phyloP scores from a whole-genome alignment of 257 asterid species.

The Nemophila menziesii region DNA sequence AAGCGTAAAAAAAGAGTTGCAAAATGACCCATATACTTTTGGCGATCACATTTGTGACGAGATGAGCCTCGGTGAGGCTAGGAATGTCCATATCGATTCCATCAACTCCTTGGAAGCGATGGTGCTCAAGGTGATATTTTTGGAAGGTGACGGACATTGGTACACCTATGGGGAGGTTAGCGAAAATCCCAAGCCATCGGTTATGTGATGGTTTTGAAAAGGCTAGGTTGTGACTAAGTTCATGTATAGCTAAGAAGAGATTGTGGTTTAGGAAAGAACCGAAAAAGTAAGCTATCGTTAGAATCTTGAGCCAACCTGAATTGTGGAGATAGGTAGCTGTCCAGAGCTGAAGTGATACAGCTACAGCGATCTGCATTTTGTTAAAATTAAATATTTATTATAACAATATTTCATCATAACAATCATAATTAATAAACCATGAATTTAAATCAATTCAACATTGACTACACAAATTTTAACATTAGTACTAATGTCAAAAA shows the following conservation, averaged over 20 bases:
- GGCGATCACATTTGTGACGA: slow-evolving; percentile 37
- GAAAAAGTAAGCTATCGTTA: slow-evolving; percentile 55
- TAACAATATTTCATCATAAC: too few relatives aligned
- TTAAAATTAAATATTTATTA: too few relatives aligned
- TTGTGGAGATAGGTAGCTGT: slow-evolving; percentile 59
- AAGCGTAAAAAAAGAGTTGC: slow-evolving; percentile 88
- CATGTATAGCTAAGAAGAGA: slow-evolving; percentile 90
- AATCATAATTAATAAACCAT: too few relatives aligned
- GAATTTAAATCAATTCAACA: too few relatives aligned
- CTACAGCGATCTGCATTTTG: slow-evolving; percentile 64
- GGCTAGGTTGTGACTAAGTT: slow-evolving; percentile 92
- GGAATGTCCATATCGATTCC: slow-evolving; percentile 92
- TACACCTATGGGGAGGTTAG: slow-evolving; percentile 88
- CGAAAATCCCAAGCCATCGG: slow-evolving; percentile 84
- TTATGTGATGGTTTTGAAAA: slow-evolving; percentile 73
- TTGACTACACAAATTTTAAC: too few relatives aligned
- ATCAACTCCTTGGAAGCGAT: slow-evolving; percentile 89
- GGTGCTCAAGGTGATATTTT: slow-evolving; percentile 96
- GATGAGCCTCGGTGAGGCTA: slow-evolving; percentile 45
- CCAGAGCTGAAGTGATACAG: slow-evolving; percentile 81
- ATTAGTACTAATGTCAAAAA: too few relatives aligned
- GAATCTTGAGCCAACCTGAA: slow-evolving; percentile 61
- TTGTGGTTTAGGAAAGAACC: slow-evolving; percentile 95
- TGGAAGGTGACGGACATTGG: slow-evolving; percentile 98
- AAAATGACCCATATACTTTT: slow-evolving; percentile 72